Conservation (phyloP, 768 basidiomycete species). For the Suillus cothurnatus region DNA sequence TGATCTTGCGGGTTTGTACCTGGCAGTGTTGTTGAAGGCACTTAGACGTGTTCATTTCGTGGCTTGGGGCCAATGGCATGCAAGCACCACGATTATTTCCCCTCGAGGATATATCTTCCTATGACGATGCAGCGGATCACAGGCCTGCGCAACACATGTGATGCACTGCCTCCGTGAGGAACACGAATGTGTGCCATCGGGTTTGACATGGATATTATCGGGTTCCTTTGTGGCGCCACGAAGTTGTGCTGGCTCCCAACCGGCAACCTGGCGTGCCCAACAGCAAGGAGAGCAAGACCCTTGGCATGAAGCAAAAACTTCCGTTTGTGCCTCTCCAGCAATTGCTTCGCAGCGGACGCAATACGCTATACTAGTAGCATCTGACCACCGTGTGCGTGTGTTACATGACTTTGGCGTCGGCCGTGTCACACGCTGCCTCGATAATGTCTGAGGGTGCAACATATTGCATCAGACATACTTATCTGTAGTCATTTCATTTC, state of each 20-base stretch:
- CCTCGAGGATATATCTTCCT: not conserved
- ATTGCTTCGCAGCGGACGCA: conserved; percentile 1
- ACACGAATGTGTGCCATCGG: not conserved
- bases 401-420: not conserved
- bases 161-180: not conserved
- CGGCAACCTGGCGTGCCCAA: not conserved
- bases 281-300: not conserved
- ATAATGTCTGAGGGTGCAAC: not conserved
- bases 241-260: not conserved
- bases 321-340: not conserved
- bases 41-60: not conserved
- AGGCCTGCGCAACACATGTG: not conserved
- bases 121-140: not conserved
- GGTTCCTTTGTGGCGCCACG: not conserved
- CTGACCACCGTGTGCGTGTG: not conserved
- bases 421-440: conserved; percentile 1
- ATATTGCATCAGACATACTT: not conserved
- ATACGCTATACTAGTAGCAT: not conserved
- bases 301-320: not conserved
- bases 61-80: not conserved
- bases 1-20: not conserved
- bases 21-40: not conserved
- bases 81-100: not conserved
- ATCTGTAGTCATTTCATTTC: no score
- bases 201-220: not conserved